Percentiles rank a stretch among this genome's conserved stretches.
Conservation (phyloP, 208 protist genomes). For the Leishmania arabica region DNA sequence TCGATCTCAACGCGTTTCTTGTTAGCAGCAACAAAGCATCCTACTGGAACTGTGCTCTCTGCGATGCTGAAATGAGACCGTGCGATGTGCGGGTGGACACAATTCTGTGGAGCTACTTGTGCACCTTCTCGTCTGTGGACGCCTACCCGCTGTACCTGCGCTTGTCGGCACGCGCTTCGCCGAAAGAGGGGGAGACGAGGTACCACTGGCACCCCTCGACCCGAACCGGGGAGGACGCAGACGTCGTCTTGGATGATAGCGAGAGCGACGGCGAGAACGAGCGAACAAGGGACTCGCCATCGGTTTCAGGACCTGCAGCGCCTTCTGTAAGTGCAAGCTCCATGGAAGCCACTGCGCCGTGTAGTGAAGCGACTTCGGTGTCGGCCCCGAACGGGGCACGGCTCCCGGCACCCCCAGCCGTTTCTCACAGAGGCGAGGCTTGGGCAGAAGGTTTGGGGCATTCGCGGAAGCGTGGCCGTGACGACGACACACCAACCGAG, state of each 20-base stretch:
- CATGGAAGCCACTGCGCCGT: neutral
- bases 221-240: constrained; percentile 20
- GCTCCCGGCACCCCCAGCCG: neutral
- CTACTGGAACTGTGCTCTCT: constrained; percentile 90
- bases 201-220: constrained; percentile 45
- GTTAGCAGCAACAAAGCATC: constrained; percentile 60
- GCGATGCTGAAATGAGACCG: constrained; percentile 62
- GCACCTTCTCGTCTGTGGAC: constrained; percentile 13
- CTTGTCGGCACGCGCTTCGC: constrained; percentile 24
- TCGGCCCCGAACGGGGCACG: neutral
- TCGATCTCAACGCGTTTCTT: constrained; percentile 74
- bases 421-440: neutral
- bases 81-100: constrained; percentile 67
- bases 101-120: constrained; percentile 62
- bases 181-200: neutral
- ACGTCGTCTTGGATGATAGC: constrained; percentile 34
- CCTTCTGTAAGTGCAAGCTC: neutral
- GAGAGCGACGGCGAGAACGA: constrained; percentile 19
- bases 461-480: constrained; percentile 13
- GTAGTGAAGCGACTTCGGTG: neutral
- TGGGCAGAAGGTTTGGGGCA: neutral
- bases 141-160: constrained; percentile 34
- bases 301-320: neutral
- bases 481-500: constrained; percentile 23
- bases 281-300: neutral